Base-by-base conservation (phyloP, 208 protist genomes). In the Polymyxa betae region DNA sequence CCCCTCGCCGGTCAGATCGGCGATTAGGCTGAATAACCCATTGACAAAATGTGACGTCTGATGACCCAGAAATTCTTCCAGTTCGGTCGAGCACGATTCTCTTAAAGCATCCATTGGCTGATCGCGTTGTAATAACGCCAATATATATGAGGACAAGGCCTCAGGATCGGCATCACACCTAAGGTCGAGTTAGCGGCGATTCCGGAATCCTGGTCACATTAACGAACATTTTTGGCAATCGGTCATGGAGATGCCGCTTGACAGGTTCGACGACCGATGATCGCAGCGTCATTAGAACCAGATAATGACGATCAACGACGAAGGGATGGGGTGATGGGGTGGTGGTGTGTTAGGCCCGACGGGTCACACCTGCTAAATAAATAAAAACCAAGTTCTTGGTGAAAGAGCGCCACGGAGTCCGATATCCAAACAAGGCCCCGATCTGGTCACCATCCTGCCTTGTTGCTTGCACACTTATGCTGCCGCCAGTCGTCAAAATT, bases 41-140 rank as follows among this genome's bases (percentile, higher is more conserved):
- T 5, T 20, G 5, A 82, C 72, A 43, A 82, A 82, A 5, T 35
- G 35, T 5, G 72, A 5, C 5, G 72, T 82, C n/a, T 82, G 72
- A 12, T 12, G 10, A 82, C 72, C 72, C 10, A 82, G 72, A 43
- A 82, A 82, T 43, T 82, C 72, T 38, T 5, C n/a, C n/a, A 82
- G n/a, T 43, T 82, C 72, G n/a, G n/a, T 82, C 12, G n/a, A 35
- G n/a, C 72, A 82, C 72, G 72, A 82, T 40, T 82, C 72, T 20
- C 72, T 5, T 43, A 82, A 43, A 35, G 72, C 72, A n/a, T 43
- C 40, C 72, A 43, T 43, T 5, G 72, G n/a, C n/a, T 82, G 72
- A 82, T 82, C 72, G 12, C 72, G 72, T n/a, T 82, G 72, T n/a
- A 82, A 43, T 43, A 82, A 35, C 72, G 72, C 72, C n/a, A 82